phyloP scores from a whole-genome alignment of 1,284 basidiomycete genomes.

The Leccinum pachyderme region DNA sequence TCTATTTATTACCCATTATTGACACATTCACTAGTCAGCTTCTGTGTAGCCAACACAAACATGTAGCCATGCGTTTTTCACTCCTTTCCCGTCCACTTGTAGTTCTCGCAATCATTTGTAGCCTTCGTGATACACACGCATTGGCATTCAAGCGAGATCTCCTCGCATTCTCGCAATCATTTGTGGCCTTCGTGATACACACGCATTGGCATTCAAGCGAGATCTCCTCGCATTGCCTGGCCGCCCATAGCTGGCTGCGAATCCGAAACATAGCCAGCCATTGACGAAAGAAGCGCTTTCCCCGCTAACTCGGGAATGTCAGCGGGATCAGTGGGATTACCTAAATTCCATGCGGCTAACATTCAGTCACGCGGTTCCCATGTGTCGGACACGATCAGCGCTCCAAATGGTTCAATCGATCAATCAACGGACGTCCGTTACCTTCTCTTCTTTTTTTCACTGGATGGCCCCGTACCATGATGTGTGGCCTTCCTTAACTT shows the following conservation, averaged over 20 bases:
- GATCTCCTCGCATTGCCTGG: background rate
- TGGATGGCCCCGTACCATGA: slow-evolving; percentile 15
- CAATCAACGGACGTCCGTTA: background rate
- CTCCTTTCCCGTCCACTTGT: slow-evolving; percentile 23
- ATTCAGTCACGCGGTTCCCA: slow-evolving; percentile 6
- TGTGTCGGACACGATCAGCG: background rate
- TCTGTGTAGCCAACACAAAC: slow-evolving; percentile 25
- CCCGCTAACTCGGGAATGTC: background rate
- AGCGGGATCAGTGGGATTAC: background rate
- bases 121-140: slow-evolving; percentile 16
- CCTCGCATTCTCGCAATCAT: slow-evolving; percentile 3
- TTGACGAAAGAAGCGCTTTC: background rate
- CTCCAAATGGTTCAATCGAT: background rate
- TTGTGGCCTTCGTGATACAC: slow-evolving; percentile 27
- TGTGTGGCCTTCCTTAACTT: slow-evolving; percentile 3
- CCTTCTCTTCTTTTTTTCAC: slow-evolving; percentile 2
- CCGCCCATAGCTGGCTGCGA: slow-evolving; percentile 3
- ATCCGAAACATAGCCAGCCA: background rate
- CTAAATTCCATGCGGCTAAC: background rate
- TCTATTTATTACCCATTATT: slow-evolving; percentile 18
- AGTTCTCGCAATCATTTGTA: slow-evolving; percentile 20
- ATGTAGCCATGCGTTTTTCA: slow-evolving; percentile 24
- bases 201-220: slow-evolving; percentile 2
- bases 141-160: slow-evolving; percentile 3
- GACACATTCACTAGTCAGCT: slow-evolving; percentile 9